Percentiles rank a stretch among this genome's conserved stretches.
phyloP scores from a whole-genome alignment of 2,329 filamentous ascomycete species.

The Colletotrichum destructivum region DNA sequence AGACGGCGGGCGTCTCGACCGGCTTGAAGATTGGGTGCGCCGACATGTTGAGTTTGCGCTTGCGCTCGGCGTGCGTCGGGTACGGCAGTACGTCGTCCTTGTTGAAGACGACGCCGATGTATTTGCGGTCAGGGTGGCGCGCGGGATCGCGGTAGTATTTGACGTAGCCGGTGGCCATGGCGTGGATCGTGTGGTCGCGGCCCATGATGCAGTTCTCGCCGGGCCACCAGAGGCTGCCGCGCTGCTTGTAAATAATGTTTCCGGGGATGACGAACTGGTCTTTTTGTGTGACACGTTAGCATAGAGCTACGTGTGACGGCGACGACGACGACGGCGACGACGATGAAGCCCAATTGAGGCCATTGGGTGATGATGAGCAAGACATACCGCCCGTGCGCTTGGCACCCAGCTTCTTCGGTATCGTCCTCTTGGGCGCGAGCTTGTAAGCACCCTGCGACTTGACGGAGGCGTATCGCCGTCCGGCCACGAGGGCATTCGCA shows the following conservation, averaged over 20 bases:
- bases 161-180: constrained; percentile 88
- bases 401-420: constrained; percentile 89
- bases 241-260: constrained; percentile 98
- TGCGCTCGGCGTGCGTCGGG: constrained; percentile 79
- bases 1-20: constrained; percentile 57
- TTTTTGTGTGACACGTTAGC: constrained; percentile 52
- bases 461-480: constrained; percentile 70
- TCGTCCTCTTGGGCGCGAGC: constrained; percentile 70
- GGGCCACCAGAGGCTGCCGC: constrained; percentile 93
- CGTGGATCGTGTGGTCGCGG: constrained; percentile 95
- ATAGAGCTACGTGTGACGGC: neutral
- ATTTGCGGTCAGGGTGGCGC: constrained; percentile 88
- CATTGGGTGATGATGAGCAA: too few species aligned
- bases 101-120: constrained; percentile 93
- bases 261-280: constrained; percentile 95
- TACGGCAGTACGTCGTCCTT: constrained; percentile 86
- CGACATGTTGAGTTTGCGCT: constrained; percentile 83
- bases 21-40: constrained; percentile 62
- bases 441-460: constrained; percentile 80
- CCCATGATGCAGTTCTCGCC: constrained; percentile 97
- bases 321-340: neutral
- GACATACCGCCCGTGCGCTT: constrained; percentile 90
- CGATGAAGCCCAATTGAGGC: neutral
- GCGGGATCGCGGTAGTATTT: constrained; percentile 95
- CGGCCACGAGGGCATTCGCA: constrained; percentile 60